Base-by-base conservation (phyloP, 805 yeast species). In the Myxozyma monticola region DNA sequence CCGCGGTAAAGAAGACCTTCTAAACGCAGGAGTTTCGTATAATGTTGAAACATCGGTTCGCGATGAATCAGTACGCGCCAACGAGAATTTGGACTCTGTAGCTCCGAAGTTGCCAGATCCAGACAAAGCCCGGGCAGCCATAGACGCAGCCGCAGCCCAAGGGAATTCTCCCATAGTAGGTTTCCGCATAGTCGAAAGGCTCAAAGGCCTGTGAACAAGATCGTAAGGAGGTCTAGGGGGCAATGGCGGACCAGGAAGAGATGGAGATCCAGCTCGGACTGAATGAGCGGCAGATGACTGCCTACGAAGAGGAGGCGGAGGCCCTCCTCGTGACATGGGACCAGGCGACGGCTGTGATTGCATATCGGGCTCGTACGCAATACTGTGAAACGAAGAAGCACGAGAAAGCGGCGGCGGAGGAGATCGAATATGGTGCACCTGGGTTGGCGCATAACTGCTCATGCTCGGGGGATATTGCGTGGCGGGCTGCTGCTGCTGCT, bases 151-250 rank as follows among this genome's bases (percentile, higher is more conserved):
- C n/a, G 53, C 37, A 3, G 53, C 47, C 56, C 52, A 48, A 2
- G 57, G 57, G 28, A 49, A 53, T 30, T 53, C 57, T 14, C 51
- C 44, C 39, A 49, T 39, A 5, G 39, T 35, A 2, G 57, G 57
- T 25, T 46, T 53, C 1, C 55, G 44, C 37, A 49, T 21, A 3
- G 43, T 45, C 4, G 49, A 18, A 17, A 53, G 45, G 1, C 54
- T 18, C 14, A 53, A 21, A 14, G 57, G 55, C 14, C 48, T 37
- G 25, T 33, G 28, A 9, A 37, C 24, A 6, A 49, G 37, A n/a
- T 53, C 54, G 25, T 18, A 40, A 3, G 57, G 57, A 3, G 57
- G 57, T 14, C 35, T 40, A n/a, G 57, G 57, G 6, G 57, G 57
- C 14, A 53, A 22, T 6, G 57, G 57, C 1, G 57, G 57, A 14